These are phyloP conservation scores for Trametes maxima DNA, from an alignment of 768 basidiomycete genomes.

Conservation along the genomic window DNA sequence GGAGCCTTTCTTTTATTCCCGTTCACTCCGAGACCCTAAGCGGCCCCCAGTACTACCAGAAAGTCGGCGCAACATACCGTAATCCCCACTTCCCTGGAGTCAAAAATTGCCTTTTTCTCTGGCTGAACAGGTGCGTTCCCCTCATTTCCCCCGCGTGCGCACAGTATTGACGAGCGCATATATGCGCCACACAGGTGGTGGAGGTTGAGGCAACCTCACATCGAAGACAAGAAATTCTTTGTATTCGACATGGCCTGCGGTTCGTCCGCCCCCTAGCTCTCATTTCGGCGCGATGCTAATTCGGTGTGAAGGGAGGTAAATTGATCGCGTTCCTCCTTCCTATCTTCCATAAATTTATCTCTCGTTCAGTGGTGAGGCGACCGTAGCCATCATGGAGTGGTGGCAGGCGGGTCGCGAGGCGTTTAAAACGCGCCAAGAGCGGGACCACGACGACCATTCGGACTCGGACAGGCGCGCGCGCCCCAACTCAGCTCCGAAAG, in stretches of 20 bases:
- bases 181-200: slow-evolving; percentile 38
- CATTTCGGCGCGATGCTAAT: background rate
- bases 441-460: slow-evolving; percentile 21
- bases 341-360: slow-evolving; percentile 5
- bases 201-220: slow-evolving; percentile 29
- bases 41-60: slow-evolving; percentile 54
- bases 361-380: slow-evolving; percentile 62
- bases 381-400: slow-evolving; percentile 63
- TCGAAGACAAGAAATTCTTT: slow-evolving; percentile 37
- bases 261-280: slow-evolving; percentile 25
- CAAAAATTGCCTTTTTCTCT: slow-evolving; percentile 52
- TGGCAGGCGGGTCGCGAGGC: slow-evolving; percentile 41
- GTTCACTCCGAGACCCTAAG: background rate
- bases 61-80: slow-evolving; percentile 68
- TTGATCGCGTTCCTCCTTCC: slow-evolving; percentile 5
- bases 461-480: slow-evolving; percentile 22
- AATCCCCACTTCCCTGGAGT: slow-evolving; percentile 76
- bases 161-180: background rate
- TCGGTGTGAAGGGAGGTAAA: slow-evolving; percentile 31
- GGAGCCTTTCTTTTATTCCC: slow-evolving; percentile 22
- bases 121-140: slow-evolving; percentile 49
- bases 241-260: slow-evolving; percentile 64
- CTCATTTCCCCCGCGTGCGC: background rate
- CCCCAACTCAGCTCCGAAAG: slow-evolving; percentile 23
- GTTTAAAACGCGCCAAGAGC: slow-evolving; percentile 8